These are phyloP conservation scores for Solanum paucissectum DNA, from an alignment of 257 asterid species.

Conservation along the genomic window DNA sequence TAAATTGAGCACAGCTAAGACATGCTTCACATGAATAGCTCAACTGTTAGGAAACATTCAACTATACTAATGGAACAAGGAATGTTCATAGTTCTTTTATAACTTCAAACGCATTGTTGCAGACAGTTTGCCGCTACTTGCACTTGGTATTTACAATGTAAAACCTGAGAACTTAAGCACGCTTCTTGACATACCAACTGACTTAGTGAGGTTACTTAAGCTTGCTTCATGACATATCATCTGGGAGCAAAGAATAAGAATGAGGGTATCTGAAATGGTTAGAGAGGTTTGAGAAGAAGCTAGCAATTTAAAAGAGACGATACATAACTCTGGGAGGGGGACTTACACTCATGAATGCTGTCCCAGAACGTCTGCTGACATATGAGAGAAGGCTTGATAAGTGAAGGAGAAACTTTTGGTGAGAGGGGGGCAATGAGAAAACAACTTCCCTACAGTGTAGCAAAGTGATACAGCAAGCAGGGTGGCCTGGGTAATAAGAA, in stretches of 20 bases:
- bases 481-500: neutral
- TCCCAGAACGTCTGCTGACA: neutral
- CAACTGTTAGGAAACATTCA: neutral
- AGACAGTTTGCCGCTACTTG: neutral
- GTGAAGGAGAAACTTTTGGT: neutral
- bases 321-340: neutral
- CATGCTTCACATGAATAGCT: neutral
- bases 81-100: neutral
- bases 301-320: neutral
- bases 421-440: neutral
- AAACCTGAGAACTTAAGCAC: neutral
- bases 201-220: neutral
- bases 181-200: neutral
- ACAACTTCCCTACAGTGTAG: neutral
- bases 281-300: neutral
- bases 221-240: neutral
- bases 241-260: neutral
- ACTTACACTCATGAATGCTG: neutral
- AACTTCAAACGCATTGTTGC: neutral
- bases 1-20: neutral
- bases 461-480: neutral
- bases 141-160: neutral
- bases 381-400: neutral
- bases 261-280: neutral
- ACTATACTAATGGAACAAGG: neutral